Conservation (phyloP, 108 stramenopile species). For the Heterococcus sp. region DNA sequence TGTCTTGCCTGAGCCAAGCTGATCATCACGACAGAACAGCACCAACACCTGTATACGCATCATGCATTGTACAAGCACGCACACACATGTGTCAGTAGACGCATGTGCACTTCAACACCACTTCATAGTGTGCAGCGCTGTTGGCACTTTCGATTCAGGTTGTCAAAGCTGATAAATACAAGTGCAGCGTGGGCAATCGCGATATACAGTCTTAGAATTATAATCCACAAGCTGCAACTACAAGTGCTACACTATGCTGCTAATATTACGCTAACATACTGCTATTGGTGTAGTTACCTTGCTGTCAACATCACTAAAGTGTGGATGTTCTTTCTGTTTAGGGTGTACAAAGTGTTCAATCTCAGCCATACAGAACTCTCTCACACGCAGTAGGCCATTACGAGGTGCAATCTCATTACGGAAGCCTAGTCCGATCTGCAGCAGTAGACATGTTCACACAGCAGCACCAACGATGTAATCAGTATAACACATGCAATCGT, state of each 20-base stretch:
- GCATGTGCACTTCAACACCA: too few species aligned
- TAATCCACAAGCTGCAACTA: background rate
- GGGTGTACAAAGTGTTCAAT: conserved; percentile 99
- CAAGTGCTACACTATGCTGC: background rate
- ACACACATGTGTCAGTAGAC: too few species aligned
- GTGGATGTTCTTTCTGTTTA: conserved; percentile 90
- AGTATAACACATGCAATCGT: too few species aligned
- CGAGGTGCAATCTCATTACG: conserved; percentile 99
- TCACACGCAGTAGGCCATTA: conserved; percentile 92
- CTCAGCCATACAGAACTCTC: conserved; percentile 83
- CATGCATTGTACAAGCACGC: too few species aligned
- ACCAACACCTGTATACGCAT: background rate
- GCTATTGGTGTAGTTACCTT: too few species aligned
- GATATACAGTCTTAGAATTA: background rate
- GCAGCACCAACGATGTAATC: too few species aligned
- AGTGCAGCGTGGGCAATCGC: background rate
- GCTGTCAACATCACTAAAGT: conserved; percentile 75
- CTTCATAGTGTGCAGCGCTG: too few species aligned
- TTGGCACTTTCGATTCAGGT: too few species aligned
- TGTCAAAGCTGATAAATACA: too few species aligned
- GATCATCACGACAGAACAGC: conserved; percentile 67
- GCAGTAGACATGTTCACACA: conserved; percentile 89
- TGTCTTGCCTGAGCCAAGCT: conserved; percentile 92
- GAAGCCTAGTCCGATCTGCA: conserved; percentile 96
- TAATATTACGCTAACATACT: too few species aligned